Evolutionary conservation across 1,139 yeast genomes (phyloP), one percentile per base, ranked within the genome.

Genomic region (Ashbya aceris): DNA sequence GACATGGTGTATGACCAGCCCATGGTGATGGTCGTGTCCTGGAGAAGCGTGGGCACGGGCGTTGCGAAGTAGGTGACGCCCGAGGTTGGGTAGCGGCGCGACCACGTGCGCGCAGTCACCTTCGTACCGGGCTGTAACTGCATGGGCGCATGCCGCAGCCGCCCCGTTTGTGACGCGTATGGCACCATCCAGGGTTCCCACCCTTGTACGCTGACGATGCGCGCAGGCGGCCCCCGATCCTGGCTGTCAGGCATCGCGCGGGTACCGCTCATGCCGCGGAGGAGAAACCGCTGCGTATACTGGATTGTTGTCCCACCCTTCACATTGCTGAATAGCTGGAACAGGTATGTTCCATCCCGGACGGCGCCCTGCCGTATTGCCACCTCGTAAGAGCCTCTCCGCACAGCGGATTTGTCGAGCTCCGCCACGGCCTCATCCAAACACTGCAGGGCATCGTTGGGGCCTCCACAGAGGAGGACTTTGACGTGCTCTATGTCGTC

Each of bases 91-190:
- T 65, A 80, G 50, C 70, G 66, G 56, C 76, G 70, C 2, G 77
- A 58, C 83, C 85, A 81, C 2, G 79, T 65, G 3, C 79, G 69
- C 20, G 75, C 77, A 1, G 95, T 81, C 10, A 85, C 77, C 7
- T 64, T 69, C 1, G 83, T 58, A 4, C 79, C 83, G 7, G 96
- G 96, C 65, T 86, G 95, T 45, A 69, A 62, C 65, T 86, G 96
- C 95, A 87, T 86, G 40, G 96, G 95, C 1, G 96, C 96, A 62
- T 67, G 84, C 59, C 85, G 71, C 2, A 82, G 74, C 39, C 50
- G 62, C 31, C 94, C 94, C 0, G 94, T 82, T 66, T 87, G 96
- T 46, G 56, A 48, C 2, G 87, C 74, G 63, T 86, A 87, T 4
- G 87, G 71, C 7, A 84, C 71, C 2, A 69, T 54, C 48, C 69